phyloP scores from a whole-genome alignment of 2,329 filamentous ascomycete genomes.

The Colletotrichum musae region DNA sequence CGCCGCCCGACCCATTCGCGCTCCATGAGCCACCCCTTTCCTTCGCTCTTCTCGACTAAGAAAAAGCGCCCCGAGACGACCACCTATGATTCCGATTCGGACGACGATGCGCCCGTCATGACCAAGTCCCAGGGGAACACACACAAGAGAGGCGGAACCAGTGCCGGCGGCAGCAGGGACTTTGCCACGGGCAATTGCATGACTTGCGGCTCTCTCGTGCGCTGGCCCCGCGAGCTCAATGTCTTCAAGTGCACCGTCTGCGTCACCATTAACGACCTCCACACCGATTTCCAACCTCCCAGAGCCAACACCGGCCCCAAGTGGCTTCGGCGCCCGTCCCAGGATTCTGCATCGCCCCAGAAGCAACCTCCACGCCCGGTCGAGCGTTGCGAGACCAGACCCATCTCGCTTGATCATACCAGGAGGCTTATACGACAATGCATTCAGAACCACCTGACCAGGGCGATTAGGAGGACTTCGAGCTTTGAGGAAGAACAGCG shows the following conservation, averaged over 20 bases:
- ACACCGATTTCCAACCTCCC: conserved; percentile 23
- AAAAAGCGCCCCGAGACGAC: conserved; percentile 67
- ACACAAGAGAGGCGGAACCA: conserved; percentile 52
- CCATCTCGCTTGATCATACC: conserved; percentile 73
- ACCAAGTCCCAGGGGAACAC: conserved; percentile 46
- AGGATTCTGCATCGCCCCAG: conserved; percentile 36
- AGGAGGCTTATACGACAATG: conserved; percentile 62
- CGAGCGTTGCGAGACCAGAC: conserved; percentile 38
- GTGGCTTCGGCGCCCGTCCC: conserved; percentile 39
- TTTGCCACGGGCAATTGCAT: conserved; percentile 83
- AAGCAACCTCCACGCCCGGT: conserved; percentile 21
- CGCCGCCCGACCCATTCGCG: conserved; percentile 64
- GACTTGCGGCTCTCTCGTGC: conserved; percentile 85
- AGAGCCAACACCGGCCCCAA: conserved; percentile 34
- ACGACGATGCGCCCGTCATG: conserved; percentile 50
- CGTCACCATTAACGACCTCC: conserved; percentile 85
- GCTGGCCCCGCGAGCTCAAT: conserved; percentile 81
- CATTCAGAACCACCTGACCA: conserved; percentile 55
- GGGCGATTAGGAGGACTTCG: conserved; percentile 46
- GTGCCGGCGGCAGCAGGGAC: conserved; percentile 62
- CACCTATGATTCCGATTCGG: conserved; percentile 50
- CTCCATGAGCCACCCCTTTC: conserved; percentile 86
- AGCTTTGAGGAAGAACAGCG: conserved; percentile 37
- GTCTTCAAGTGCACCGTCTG: conserved; percentile 89
- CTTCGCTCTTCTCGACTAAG: conserved; percentile 75